Evolutionary conservation across 2,329 filamentous ascomycete genomes (phyloP).

Genomic region (Arthrobotrys conoides): DNA sequence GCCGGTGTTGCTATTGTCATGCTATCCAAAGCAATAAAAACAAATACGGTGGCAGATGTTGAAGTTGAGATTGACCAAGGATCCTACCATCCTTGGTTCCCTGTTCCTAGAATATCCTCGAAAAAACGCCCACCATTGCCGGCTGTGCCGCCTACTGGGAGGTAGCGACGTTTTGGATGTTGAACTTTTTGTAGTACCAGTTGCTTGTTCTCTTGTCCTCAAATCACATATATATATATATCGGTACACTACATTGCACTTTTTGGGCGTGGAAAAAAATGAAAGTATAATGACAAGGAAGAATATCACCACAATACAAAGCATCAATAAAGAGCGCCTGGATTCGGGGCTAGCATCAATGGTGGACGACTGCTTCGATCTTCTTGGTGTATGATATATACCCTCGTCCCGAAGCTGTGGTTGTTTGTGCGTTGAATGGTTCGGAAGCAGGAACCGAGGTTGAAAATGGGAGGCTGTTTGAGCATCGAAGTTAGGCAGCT

Average conservation of each 20-base stretch:
- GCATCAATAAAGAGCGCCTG: too few species aligned
- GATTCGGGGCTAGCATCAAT: too few species aligned
- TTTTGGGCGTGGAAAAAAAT: slow-evolving; percentile 1
- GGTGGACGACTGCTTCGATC: too few species aligned
- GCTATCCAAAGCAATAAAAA: slow-evolving; percentile 73
- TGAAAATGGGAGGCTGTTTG: slow-evolving; percentile 42
- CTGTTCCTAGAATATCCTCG: slow-evolving; percentile 62
- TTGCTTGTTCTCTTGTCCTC: neutral
- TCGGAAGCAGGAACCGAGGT: slow-evolving; percentile 49
- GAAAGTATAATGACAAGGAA: neutral
- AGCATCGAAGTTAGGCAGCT: slow-evolving; percentile 48
- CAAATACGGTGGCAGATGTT: slow-evolving; percentile 61
- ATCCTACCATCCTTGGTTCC: slow-evolving; percentile 64
- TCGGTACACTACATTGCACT: neutral
- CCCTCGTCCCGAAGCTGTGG: slow-evolving; percentile 22
- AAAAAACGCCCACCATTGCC: slow-evolving; percentile 55
- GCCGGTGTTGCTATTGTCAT: slow-evolving; percentile 76
- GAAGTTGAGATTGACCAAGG: slow-evolving; percentile 63
- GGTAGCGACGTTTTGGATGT: slow-evolving; percentile 12
- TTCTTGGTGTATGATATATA: slow-evolving; percentile 5
- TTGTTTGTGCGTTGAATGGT: slow-evolving; percentile 27
- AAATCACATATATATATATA: neutral
- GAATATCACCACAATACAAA: neutral
- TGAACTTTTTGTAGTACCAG: slow-evolving; percentile 12
- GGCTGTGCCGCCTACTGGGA: slow-evolving; percentile 30